These are phyloP conservation scores for Geosmithia putterillii DNA, from an alignment of 2,329 filamentous ascomycete genomes.

Conservation along the genomic window DNA sequence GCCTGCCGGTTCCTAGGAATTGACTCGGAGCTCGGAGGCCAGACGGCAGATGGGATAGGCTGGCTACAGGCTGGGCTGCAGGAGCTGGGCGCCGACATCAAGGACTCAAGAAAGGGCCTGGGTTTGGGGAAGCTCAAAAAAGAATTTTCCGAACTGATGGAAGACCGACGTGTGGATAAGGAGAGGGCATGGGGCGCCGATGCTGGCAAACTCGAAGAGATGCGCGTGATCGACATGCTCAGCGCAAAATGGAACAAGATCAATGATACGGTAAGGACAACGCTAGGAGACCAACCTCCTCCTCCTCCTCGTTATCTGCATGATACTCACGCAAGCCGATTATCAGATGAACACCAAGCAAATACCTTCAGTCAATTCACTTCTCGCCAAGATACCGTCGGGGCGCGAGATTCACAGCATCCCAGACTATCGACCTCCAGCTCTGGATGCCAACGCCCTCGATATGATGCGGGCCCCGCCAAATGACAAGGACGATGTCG, in stretches of 20 bases:
- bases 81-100: constrained; percentile 55
- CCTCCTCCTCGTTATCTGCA: background rate
- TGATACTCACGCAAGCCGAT: background rate
- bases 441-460: constrained; percentile 52
- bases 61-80: constrained; percentile 72
- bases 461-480: constrained; percentile 40
- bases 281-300: background rate
- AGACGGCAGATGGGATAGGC: constrained; percentile 74
- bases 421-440: constrained; percentile 53
- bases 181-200: constrained; percentile 67
- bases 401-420: constrained; percentile 75
- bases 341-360: constrained; percentile 64
- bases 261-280: constrained; percentile 67
- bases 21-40: constrained; percentile 71
- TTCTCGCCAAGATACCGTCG: constrained; percentile 72
- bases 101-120: constrained; percentile 36
- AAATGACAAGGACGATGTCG: constrained; percentile 18
- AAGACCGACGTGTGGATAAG: constrained; percentile 69
- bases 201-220: constrained; percentile 75
- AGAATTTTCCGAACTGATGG: constrained; percentile 64
- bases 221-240: constrained; percentile 73
- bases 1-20: constrained; percentile 86
- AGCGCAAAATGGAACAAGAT: constrained; percentile 82
- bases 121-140: constrained; percentile 50
- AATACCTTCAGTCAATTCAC: constrained; percentile 57